These are phyloP conservation scores for Corymbia maculata DNA, from an alignment of 345 rosid genomes.

Conservation along the genomic window DNA sequence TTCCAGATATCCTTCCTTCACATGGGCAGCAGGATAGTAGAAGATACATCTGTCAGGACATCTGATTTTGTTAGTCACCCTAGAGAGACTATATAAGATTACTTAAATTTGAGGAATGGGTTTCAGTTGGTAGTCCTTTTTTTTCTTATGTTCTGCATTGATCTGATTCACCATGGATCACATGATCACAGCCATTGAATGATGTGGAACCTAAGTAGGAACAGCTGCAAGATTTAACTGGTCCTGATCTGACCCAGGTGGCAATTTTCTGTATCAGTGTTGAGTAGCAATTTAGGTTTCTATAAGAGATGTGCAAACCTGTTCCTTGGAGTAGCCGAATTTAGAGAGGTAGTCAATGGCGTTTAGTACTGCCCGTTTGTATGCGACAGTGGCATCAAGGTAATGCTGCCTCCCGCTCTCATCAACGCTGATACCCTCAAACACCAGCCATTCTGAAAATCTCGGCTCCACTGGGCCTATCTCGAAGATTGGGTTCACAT, in stretches of 20 bases:
- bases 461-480: constrained; percentile 91
- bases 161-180: not conserved
- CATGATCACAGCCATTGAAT: not conserved
- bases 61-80: not conserved
- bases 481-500: constrained; percentile 88
- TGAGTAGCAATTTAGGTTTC: not conserved
- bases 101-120: not conserved
- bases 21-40: constrained; percentile 90
- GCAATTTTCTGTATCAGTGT: not conserved
- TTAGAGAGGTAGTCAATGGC: constrained; percentile 85
- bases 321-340: constrained; percentile 92
- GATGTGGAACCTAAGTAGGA: not conserved
- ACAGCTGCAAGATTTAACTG: rapidly evolving
- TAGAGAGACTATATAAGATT: not conserved
- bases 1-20: constrained; percentile 91
- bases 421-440: constrained; percentile 87
- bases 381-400: constrained; percentile 82
- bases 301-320: constrained; percentile 23
- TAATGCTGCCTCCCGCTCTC: constrained; percentile 81
- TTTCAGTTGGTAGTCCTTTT: not conserved
- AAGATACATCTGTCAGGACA: constrained; percentile 47
- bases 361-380: constrained; percentile 81
- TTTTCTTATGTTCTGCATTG: not conserved
- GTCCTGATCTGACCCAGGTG: not conserved
- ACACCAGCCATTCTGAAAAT: constrained; percentile 94